phyloP scores from a whole-genome alignment of 2,329 filamentous ascomycete genomes.

The Stachybotrys elegans region DNA sequence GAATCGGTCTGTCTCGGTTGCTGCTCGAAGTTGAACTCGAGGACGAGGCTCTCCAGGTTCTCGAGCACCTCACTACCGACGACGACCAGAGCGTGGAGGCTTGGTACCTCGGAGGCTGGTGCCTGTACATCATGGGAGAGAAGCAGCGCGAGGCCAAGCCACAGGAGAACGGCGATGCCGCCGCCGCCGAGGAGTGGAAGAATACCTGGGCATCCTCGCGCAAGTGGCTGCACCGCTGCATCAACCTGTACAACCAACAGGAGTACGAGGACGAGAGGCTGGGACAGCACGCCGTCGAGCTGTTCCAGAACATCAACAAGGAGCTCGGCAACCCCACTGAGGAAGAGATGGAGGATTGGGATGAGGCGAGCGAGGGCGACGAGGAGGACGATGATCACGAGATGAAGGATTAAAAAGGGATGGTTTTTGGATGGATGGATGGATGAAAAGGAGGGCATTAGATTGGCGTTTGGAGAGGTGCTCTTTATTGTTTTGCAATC shows the following conservation, averaged over 20 bases:
- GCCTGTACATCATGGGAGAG: conserved; percentile 72
- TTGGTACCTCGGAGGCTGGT: conserved; percentile 97
- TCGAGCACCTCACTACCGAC: conserved; percentile 78
- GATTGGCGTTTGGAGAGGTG: conserved; percentile 18
- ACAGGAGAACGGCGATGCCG: conserved; percentile 22
- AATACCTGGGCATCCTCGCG: conserved; percentile 68
- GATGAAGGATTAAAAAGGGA: conserved; percentile 41
- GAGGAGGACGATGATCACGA: conserved; percentile 46
- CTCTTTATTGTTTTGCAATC: no score
- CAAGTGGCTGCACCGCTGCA: conserved; percentile 76
- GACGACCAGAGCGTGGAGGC: conserved; percentile 93
- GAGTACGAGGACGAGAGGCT: conserved; percentile 83
- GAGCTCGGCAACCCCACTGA: conserved; percentile 58
- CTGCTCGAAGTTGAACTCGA: conserved; percentile 89
- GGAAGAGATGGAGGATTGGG: conserved; percentile 50
- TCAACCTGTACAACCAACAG: conserved; percentile 71
- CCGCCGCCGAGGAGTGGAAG: conserved; percentile 46
- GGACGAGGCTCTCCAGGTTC: conserved; percentile 75
- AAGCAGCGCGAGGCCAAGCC: conserved; percentile 45
- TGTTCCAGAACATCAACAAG: conserved; percentile 58
- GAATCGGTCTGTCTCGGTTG: conserved; percentile 77
- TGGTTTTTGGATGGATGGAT: conserved; percentile 17
- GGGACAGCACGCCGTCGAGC: conserved; percentile 68
- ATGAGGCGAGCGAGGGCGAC: conserved; percentile 45
- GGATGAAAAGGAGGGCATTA: conserved; percentile 12